Evolutionary conservation across 1,284 basidiomycete species (phyloP).

Genomic region (Ceratobasidium sp.): DNA sequence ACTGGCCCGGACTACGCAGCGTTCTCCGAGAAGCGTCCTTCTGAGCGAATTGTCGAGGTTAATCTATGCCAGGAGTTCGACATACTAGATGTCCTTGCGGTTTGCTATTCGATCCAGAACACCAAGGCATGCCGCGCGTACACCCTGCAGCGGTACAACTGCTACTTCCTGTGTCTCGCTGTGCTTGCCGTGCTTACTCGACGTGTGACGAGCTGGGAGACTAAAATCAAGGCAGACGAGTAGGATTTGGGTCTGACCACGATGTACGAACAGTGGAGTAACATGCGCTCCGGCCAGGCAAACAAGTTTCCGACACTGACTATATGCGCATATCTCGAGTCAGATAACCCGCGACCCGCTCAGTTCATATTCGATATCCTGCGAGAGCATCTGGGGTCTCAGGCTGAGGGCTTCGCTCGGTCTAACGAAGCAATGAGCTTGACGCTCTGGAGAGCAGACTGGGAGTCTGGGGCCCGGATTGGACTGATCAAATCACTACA

Average conservation of each 20-base stretch:
- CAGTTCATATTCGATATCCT: too few relatives aligned
- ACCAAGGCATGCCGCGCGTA: background rate
- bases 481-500: too few relatives aligned
- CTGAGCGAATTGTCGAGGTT: background rate
- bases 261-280: background rate
- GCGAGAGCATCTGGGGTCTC: too few relatives aligned
- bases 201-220: background rate
- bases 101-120: constrained; percentile 13
- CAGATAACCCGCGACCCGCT: background rate
- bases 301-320: background rate
- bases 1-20: background rate
- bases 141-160: too few relatives aligned
- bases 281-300: background rate
- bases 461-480: too few relatives aligned
- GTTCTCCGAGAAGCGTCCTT: background rate
- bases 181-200: background rate
- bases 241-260: background rate
- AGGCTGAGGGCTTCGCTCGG: too few relatives aligned
- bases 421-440: too few relatives aligned
- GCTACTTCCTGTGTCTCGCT: background rate
- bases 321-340: background rate
- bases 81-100: constrained; percentile 5
- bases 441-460: too few relatives aligned
- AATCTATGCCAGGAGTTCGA: background rate
- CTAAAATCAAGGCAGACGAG: background rate